phyloP scores from a whole-genome alignment of 768 basidiomycete genomes.

The Mrakia gelida region DNA sequence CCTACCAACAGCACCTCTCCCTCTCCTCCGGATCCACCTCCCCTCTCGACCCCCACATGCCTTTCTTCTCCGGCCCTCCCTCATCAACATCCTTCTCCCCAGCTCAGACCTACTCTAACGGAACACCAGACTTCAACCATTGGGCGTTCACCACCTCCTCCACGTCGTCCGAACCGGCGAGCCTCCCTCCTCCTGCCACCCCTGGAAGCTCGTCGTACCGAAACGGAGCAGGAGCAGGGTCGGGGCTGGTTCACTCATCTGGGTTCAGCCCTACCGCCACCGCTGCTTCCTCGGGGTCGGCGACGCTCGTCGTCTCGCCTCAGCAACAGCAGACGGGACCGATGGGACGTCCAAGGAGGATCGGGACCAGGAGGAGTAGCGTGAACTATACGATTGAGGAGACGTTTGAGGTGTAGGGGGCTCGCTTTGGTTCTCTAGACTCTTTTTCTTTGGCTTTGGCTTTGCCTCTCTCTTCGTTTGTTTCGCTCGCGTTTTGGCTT shows the following conservation, averaged over 20 bases:
- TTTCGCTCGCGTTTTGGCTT: not conserved
- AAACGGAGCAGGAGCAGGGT: not conserved
- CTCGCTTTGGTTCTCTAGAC: too few relatives aligned
- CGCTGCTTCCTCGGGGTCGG: not conserved
- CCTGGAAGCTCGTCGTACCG: not conserved
- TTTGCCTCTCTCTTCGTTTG: not conserved
- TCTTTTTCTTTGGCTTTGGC: too few relatives aligned
- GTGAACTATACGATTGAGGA: not conserved
- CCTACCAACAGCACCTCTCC: not conserved
- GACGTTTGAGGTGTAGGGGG: not conserved
- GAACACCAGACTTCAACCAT: slow-evolving; percentile 3
- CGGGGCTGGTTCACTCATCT: not conserved
- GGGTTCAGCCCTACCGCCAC: not conserved
- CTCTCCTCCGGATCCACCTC: not conserved
- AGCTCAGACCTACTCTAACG: not conserved
- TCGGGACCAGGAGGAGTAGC: not conserved
- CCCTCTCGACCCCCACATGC: not conserved
- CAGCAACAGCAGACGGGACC: not conserved
- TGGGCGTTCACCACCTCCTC: slow-evolving; percentile 10
- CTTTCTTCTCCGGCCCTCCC: not conserved
- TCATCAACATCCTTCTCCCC: not conserved
- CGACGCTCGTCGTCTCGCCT: not conserved
- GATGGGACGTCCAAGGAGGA: not conserved
- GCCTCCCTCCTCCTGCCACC: not conserved
- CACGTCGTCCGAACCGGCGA: not conserved